Conservation (phyloP, 257 asterid genomes). For the Solanum acaule region DNA sequence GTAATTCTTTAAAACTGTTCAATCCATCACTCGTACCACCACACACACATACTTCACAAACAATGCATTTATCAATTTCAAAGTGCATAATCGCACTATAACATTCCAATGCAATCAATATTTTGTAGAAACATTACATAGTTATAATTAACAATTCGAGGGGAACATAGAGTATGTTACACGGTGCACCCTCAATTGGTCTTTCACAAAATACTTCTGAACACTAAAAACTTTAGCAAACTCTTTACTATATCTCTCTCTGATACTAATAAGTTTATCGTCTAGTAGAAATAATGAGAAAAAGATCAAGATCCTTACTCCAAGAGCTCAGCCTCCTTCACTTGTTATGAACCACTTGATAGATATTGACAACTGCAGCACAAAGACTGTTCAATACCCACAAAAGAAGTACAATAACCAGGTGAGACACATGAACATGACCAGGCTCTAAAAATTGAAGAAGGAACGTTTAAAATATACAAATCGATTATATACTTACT, state of each 20-base stretch:
- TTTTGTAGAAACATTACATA: neutral
- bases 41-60: neutral
- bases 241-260: neutral
- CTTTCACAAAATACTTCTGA: neutral
- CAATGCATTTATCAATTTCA: neutral
- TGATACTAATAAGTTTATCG: neutral
- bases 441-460: neutral
- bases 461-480: neutral
- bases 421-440: neutral
- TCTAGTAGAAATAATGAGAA: neutral
- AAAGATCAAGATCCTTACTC: slow-evolving; percentile 28
- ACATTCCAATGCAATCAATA: neutral
- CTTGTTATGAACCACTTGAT: slow-evolving; percentile 15
- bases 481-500: neutral
- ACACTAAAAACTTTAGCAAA: neutral
- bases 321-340: slow-evolving; percentile 11
- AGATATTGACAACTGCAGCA: slow-evolving; percentile 20
- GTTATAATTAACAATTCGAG: neutral
- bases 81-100: neutral
- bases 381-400: neutral
- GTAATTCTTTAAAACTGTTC: neutral
- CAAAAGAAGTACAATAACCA: neutral
- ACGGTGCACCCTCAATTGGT: neutral
- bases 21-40: neutral
- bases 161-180: neutral